Percentiles rank a stretch among this genome's conserved stretches.
These are phyloP conservation scores for Mesotaenium endlicherianum DNA, from an alignment of 139 green algal species.

Conservation along the genomic window DNA sequence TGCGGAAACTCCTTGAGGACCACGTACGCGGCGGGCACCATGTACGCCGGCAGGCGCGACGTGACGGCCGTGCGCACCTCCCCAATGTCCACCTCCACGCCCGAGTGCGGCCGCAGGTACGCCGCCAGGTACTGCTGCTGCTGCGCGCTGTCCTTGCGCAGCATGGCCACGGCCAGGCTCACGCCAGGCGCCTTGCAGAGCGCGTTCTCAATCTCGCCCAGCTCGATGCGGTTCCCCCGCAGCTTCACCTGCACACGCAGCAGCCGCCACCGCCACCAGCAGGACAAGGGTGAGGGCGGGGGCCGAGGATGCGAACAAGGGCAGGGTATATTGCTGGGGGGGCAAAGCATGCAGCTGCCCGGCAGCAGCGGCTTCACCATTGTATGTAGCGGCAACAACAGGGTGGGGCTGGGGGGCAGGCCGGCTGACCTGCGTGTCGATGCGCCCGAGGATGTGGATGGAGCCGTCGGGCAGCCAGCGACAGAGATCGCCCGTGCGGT, in stretches of 20 bases:
- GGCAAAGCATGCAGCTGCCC: too few relatives aligned
- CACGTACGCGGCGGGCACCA: slow-evolving; percentile 13
- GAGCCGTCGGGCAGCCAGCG: not conserved
- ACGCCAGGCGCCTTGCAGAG: not conserved
- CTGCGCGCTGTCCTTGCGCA: not conserved
- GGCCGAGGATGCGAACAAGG: too few relatives aligned
- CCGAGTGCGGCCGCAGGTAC: slow-evolving; percentile 7
- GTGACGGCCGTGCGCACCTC: not conserved
- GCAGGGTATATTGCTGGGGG: too few relatives aligned
- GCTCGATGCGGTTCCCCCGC: not conserved
- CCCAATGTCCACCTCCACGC: too few relatives aligned
- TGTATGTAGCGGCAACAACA: too few relatives aligned
- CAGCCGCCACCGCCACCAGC: too few relatives aligned
- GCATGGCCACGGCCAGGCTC: not conserved
- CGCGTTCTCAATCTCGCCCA: not conserved
- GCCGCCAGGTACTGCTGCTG: not conserved
- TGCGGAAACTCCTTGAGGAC: slow-evolving; percentile 16
- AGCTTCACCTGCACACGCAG: slow-evolving; percentile 36
- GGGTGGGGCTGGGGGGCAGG: too few relatives aligned
- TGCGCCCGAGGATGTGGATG: slow-evolving; percentile 18
- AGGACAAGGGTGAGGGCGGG: too few relatives aligned
- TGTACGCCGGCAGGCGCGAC: slow-evolving; percentile 4
- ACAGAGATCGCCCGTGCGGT: slow-evolving; percentile 2
- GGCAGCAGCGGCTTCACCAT: too few relatives aligned
- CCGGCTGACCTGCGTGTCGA: slow-evolving; percentile 19